These are phyloP conservation scores for Candida boleticola DNA, from an alignment of 805 yeast species.

Conservation along the genomic window DNA sequence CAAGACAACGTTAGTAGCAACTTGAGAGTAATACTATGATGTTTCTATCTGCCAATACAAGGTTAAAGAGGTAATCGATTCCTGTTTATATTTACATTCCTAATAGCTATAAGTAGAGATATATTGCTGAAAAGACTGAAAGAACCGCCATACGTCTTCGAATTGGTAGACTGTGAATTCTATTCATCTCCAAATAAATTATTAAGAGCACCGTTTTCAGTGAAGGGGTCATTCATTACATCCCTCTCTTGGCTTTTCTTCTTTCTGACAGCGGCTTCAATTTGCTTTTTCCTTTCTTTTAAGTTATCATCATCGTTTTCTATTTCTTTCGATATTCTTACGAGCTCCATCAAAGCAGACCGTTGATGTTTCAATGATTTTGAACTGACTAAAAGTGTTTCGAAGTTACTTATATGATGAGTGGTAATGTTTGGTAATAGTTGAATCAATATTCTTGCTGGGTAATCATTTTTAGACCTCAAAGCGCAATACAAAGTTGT, in stretches of 20 bases:
- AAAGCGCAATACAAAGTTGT: conserved; percentile 76
- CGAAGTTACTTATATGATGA: conserved; percentile 61
- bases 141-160: too few relatives aligned
- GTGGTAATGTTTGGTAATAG: conserved; percentile 54
- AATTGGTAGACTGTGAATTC: too few relatives aligned
- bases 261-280: conserved; percentile 50
- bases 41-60: too few relatives aligned
- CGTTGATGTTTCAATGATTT: conserved; percentile 76
- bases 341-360: conserved; percentile 71
- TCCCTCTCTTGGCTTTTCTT: conserved; percentile 45
- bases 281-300: conserved; percentile 51
- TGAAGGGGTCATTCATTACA: conserved; percentile 68
- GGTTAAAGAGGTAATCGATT: too few relatives aligned
- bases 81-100: too few relatives aligned
- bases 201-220: conserved; percentile 66
- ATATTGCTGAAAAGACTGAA: too few relatives aligned
- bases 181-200: conserved; percentile 52
- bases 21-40: too few relatives aligned
- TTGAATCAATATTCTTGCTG: conserved; percentile 57
- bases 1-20: too few relatives aligned
- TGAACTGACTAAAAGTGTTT: conserved; percentile 59
- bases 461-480: conserved; percentile 65
- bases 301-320: conserved; percentile 22
- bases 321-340: conserved; percentile 57
- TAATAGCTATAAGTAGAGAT: too few relatives aligned